Evolutionary conservation across 2,329 filamentous ascomycete species (phyloP).

Genomic region (Chrysoporthe deuterocubensis): DNA sequence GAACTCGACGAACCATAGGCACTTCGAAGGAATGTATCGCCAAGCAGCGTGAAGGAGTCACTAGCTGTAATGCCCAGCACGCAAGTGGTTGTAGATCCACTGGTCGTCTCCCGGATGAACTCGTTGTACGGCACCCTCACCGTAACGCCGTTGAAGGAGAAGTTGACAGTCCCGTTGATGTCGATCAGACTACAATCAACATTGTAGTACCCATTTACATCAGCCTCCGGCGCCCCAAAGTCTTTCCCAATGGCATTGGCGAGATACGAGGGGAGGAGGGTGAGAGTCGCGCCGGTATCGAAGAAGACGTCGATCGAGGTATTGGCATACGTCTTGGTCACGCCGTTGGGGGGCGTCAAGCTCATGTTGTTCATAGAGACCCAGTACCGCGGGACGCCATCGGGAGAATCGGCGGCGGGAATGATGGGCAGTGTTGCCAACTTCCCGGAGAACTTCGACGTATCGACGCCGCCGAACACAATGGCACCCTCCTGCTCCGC

Average conservation of each 20-base stretch:
- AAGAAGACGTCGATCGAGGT: constrained; percentile 62
- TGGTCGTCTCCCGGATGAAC: constrained; percentile 46
- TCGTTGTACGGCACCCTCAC: constrained; percentile 55
- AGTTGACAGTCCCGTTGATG: constrained; percentile 50
- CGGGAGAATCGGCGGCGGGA: constrained; percentile 57
- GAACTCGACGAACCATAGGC: constrained; percentile 48
- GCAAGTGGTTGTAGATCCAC: constrained; percentile 41
- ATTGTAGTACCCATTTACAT: constrained; percentile 49
- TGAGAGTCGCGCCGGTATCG: constrained; percentile 72
- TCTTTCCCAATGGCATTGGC: constrained; percentile 53
- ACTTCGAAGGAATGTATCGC: constrained; percentile 61
- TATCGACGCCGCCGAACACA: constrained; percentile 71
- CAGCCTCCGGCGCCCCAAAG: constrained; percentile 48
- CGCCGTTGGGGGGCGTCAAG: constrained; percentile 44
- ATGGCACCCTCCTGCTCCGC: constrained; percentile 64
- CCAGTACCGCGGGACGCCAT: constrained; percentile 57
- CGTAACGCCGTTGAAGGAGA: constrained; percentile 52
- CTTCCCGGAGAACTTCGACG: constrained; percentile 63
- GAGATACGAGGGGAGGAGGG: constrained; percentile 64
- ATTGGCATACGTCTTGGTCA: constrained; percentile 41
- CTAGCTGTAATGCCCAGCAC: constrained; percentile 55
- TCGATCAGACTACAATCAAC: constrained; percentile 50
- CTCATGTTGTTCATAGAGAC: constrained; percentile 51
- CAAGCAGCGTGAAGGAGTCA: constrained; percentile 55
- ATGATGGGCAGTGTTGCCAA: constrained; percentile 66